phyloP scores from a whole-genome alignment of 345 rosid genomes.

The Salix purpurea region DNA sequence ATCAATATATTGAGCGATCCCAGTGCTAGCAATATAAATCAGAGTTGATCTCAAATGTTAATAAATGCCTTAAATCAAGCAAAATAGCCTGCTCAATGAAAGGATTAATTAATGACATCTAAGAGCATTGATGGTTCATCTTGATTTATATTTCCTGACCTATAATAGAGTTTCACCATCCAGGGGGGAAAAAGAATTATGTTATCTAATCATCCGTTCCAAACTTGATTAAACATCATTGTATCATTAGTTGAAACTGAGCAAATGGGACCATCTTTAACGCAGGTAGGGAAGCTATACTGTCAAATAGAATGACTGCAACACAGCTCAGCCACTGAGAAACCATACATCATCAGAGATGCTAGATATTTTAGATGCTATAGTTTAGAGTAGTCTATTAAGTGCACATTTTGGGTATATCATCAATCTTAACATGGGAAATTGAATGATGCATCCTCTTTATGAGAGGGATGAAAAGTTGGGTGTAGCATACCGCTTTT shows the following conservation, averaged over 20 bases:
- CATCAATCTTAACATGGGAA: background rate
- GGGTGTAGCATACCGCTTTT: constrained; percentile 46
- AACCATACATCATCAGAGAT: background rate
- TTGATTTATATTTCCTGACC: background rate
- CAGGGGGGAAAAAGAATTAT: no score
- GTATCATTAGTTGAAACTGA: background rate
- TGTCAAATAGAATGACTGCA: background rate
- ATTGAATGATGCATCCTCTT: constrained; percentile 3
- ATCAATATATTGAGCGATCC: no score
- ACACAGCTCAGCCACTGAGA: background rate
- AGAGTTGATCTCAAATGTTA: background rate
- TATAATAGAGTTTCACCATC: no score
- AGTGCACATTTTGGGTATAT: background rate
- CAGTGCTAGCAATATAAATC: background rate
- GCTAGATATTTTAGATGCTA: background rate
- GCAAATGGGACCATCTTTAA: background rate
- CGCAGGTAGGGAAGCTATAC: background rate
- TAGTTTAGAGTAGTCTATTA: background rate
- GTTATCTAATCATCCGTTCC: no score
- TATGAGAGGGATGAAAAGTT: background rate
- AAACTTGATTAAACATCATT: background rate
- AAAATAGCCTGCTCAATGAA: background rate
- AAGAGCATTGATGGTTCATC: background rate
- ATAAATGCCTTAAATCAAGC: no score
- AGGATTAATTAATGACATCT: no score